These are phyloP conservation scores for Fusarium haematococcum DNA, from an alignment of 2,329 filamentous ascomycete species.

Conservation along the genomic window DNA sequence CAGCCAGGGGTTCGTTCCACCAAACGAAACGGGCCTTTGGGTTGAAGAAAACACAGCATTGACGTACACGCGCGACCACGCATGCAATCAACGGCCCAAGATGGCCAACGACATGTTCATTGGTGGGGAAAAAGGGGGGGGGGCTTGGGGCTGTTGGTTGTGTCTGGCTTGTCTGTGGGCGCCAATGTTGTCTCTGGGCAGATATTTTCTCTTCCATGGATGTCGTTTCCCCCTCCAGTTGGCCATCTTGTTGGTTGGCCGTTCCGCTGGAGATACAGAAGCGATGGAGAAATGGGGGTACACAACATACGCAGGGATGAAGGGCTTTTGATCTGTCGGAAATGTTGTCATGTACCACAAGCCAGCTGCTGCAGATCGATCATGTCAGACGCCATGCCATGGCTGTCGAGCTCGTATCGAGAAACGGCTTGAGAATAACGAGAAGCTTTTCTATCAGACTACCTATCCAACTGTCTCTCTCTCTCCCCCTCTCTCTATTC, in stretches of 20 bases:
- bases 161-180: not conserved
- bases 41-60: not conserved
- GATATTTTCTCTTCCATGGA: not conserved
- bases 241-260: not conserved
- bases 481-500: not conserved
- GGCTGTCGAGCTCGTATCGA: not conserved
- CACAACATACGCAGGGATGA: slow-evolving; percentile 3
- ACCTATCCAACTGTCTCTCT: not conserved
- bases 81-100: not conserved
- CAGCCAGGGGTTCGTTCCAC: not conserved
- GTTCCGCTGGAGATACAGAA: not conserved
- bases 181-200: not conserved
- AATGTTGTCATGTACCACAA: not conserved
- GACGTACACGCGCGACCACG: not conserved
- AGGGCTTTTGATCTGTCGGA: not conserved
- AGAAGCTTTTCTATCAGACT: not conserved
- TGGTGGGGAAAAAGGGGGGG: not conserved
- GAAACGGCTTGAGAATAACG: not conserved
- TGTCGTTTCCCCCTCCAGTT: not conserved
- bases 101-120: not conserved
- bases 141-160: not conserved
- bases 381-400: not conserved
- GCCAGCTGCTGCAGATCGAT: not conserved
- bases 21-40: not conserved
- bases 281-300: not conserved